phyloP scores from a whole-genome alignment of 208 protist species.

The Leishmania tarentolae region DNA sequence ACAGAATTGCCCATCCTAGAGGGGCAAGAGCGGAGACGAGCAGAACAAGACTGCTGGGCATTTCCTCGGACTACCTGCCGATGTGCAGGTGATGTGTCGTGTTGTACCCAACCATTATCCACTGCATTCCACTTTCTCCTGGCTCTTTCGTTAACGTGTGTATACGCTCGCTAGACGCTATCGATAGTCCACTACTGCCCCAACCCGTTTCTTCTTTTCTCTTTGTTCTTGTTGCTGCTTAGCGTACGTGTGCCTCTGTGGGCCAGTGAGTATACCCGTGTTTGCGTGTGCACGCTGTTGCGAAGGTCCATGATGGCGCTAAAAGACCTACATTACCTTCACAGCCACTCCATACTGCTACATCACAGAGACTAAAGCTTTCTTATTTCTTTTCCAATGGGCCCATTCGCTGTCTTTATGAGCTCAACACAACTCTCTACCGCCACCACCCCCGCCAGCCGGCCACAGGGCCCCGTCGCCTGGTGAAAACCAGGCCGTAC shows the following conservation, averaged over 20 bases:
- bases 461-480: neutral
- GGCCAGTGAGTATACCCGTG: neutral
- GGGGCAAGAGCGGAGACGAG: neutral
- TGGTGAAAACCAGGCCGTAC: neutral
- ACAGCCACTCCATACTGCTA: neutral
- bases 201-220: neutral
- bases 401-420: neutral
- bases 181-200: neutral
- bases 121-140: neutral
- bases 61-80: neutral
- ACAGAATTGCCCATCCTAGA: neutral
- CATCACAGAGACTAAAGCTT: neutral
- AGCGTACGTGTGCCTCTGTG: neutral
- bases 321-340: neutral
- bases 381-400: neutral
- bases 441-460: neutral
- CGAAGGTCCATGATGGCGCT: neutral
- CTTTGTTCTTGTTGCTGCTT: neutral
- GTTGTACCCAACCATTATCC: neutral
- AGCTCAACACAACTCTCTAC: neutral
- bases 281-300: neutral
- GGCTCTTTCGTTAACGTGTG: neutral
- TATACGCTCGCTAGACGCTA: neutral
- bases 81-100: neutral
- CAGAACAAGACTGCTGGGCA: neutral